phyloP scores from a whole-genome alignment of 2,329 filamentous ascomycete genomes.

The Pseudogymnoascus sp. region DNA sequence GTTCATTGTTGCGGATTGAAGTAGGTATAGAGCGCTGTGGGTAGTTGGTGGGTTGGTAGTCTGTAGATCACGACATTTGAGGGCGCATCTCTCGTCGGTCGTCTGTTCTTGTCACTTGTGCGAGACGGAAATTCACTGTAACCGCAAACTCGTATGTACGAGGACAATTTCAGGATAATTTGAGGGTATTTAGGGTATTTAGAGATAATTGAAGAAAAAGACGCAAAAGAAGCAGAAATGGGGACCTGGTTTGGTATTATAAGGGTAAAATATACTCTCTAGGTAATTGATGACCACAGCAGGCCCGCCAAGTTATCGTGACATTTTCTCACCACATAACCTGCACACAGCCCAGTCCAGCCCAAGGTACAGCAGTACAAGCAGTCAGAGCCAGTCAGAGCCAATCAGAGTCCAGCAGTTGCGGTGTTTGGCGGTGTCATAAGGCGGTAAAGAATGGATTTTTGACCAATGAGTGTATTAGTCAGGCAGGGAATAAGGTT shows the following conservation, averaged over 20 bases:
- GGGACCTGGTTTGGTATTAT: conserved; percentile 1
- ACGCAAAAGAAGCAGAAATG: neutral
- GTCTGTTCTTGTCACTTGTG: neutral
- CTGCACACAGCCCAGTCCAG: neutral
- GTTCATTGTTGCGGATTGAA: conserved; percentile 42
- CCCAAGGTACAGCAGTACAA: neutral
- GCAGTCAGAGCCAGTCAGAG: neutral
- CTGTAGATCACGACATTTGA: neutral
- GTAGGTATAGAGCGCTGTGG: neutral
- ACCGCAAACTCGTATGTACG: neutral
- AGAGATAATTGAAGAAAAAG: neutral
- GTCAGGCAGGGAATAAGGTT: neutral
- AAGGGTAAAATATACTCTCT: neutral
- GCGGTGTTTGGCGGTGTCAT: neutral
- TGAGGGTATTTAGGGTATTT: conserved; percentile 1
- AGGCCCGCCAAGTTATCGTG: neutral
- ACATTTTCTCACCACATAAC: neutral
- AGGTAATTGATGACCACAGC: neutral
- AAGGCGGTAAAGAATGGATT: neutral
- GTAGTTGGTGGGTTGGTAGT: neutral
- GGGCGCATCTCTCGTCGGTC: neutral
- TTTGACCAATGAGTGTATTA: neutral
- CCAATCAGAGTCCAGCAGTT: neutral
- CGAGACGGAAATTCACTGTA: neutral
- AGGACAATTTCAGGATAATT: neutral